Conservation (phyloP, 1,284 basidiomycete genomes). For the Apiotrichum porosum region DNA sequence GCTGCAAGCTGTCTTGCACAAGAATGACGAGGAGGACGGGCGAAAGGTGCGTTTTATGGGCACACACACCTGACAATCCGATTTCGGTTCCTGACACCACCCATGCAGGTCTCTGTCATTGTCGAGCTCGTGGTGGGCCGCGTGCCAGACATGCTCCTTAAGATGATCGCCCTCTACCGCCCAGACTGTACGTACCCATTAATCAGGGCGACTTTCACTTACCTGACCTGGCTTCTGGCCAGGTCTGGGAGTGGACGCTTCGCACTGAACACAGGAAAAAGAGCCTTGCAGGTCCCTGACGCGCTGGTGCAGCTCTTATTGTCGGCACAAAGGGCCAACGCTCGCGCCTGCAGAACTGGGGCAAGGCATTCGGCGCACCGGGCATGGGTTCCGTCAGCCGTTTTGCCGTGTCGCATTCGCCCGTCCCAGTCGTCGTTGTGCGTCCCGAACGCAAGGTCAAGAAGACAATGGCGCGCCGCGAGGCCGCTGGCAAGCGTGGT, state of each 20-base stretch:
- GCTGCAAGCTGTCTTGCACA: constrained; percentile 73
- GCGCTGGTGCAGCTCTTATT: constrained; percentile 69
- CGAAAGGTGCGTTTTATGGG: constrained; percentile 56
- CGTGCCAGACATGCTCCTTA: constrained; percentile 80
- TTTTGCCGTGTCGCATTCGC: constrained; percentile 81
- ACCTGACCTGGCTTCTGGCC: constrained; percentile 1
- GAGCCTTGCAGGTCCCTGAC: constrained; percentile 4
- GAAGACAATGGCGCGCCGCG: constrained; percentile 73
- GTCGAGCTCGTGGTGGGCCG: constrained; percentile 92
- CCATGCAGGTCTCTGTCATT: constrained; percentile 71
- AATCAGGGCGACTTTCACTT: too few species aligned
- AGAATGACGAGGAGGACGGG: constrained; percentile 73
- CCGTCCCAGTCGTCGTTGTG: constrained; percentile 88
- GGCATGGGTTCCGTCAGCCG: constrained; percentile 52
- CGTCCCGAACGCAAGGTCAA: constrained; percentile 77
- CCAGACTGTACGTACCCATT: constrained; percentile 62
- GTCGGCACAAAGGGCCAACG: constrained; percentile 81
- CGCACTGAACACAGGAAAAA: too few species aligned
- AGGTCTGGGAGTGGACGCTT: too few species aligned
- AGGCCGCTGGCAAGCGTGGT: constrained; percentile 76
- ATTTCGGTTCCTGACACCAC: not conserved
- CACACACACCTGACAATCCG: not conserved
- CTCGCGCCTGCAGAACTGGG: constrained; percentile 58
- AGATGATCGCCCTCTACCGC: constrained; percentile 89
- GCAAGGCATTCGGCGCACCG: constrained; percentile 57